Percentiles rank a stretch among this genome's conserved stretches.
These are phyloP conservation scores for Madurella mycetomatis DNA, from an alignment of 2,329 filamentous ascomycete genomes.

Conservation along the genomic window DNA sequence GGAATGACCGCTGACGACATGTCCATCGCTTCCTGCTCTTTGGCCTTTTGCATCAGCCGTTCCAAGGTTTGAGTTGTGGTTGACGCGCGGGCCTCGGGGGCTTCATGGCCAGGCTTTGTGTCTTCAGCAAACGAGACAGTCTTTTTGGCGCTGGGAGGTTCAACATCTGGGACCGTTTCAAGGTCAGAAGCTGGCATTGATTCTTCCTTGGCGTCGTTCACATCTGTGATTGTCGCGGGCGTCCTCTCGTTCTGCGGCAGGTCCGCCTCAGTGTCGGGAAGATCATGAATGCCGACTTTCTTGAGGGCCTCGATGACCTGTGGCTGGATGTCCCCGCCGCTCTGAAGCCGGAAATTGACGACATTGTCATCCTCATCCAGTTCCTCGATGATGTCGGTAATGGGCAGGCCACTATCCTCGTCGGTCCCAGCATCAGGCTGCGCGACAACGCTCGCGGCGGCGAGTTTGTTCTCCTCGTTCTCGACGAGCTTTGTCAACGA, in stretches of 20 bases:
- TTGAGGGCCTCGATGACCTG: slow-evolving; percentile 68
- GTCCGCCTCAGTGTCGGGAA: slow-evolving; percentile 19
- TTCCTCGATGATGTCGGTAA: slow-evolving; percentile 89
- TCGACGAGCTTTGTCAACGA: slow-evolving; percentile 70
- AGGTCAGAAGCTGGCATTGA: neutral
- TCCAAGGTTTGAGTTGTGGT: slow-evolving; percentile 47
- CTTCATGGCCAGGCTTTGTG: slow-evolving; percentile 45
- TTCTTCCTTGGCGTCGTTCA: neutral
- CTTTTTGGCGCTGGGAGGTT: slow-evolving; percentile 41
- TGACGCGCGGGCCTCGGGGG: slow-evolving; percentile 32
- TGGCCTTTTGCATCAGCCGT: slow-evolving; percentile 53
- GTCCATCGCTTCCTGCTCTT: slow-evolving; percentile 48
- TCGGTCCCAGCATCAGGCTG: slow-evolving; percentile 51
- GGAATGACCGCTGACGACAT: slow-evolving; percentile 56
- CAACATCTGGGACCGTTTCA: neutral
- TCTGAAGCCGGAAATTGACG: slow-evolving; percentile 60
- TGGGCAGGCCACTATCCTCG: slow-evolving; percentile 67
- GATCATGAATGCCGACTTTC: slow-evolving; percentile 64
- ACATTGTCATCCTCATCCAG: slow-evolving; percentile 88
- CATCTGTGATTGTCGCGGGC: neutral
- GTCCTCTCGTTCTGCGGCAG: slow-evolving; percentile 13
- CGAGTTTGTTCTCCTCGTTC: slow-evolving; percentile 64
- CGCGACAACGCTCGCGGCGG: slow-evolving; percentile 55
- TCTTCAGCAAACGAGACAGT: slow-evolving; percentile 61
- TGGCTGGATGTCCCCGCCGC: slow-evolving; percentile 62